Percentiles rank a stretch among this genome's conserved stretches.
phyloP scores from a whole-genome alignment of 2,329 filamentous ascomycete genomes.

The Canariomyces notabilis region DNA sequence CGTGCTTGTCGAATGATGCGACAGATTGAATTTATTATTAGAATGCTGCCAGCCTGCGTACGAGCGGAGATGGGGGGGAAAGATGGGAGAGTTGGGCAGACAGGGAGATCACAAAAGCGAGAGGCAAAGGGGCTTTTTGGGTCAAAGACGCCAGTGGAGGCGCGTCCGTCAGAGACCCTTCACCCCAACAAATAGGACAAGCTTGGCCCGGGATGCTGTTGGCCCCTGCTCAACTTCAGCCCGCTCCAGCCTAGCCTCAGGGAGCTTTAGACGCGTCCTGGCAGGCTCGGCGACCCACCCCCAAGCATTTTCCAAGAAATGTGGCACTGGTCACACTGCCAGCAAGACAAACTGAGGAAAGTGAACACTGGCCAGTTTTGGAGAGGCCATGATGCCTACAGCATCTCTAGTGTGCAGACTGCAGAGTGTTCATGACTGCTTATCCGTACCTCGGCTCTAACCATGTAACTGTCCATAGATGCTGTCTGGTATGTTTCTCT shows the following conservation, averaged over 20 bases:
- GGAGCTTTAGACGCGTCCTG: conserved; percentile 10
- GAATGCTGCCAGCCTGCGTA: too few relatives aligned
- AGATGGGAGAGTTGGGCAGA: neutral
- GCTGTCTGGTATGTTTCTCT: neutral
- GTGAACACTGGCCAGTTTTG: too few relatives aligned
- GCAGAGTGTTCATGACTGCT: too few relatives aligned
- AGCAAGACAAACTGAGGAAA: neutral
- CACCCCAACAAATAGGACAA: conserved; percentile 9
- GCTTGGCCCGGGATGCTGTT: conserved; percentile 10
- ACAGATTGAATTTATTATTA: neutral
- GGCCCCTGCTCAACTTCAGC: conserved; percentile 2
- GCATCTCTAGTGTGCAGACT: too few relatives aligned
- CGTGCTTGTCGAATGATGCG: neutral
- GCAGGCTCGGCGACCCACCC: conserved; percentile 14
- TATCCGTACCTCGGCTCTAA: too few relatives aligned
- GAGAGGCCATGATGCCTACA: too few relatives aligned
- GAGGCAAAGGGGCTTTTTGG: conserved; percentile 15
- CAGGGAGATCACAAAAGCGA: neutral
- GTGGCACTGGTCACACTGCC: conserved; percentile 19
- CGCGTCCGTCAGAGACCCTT: conserved; percentile 1
- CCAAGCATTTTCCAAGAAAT: conserved; percentile 8
- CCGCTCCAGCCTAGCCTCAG: neutral
- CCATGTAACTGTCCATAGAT: too few relatives aligned
- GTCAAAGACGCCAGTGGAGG: conserved; percentile 1
- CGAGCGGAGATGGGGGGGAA: neutral